These are phyloP conservation scores for Pterulicium gracile DNA, from an alignment of 1,284 basidiomycete species.

Conservation along the genomic window DNA sequence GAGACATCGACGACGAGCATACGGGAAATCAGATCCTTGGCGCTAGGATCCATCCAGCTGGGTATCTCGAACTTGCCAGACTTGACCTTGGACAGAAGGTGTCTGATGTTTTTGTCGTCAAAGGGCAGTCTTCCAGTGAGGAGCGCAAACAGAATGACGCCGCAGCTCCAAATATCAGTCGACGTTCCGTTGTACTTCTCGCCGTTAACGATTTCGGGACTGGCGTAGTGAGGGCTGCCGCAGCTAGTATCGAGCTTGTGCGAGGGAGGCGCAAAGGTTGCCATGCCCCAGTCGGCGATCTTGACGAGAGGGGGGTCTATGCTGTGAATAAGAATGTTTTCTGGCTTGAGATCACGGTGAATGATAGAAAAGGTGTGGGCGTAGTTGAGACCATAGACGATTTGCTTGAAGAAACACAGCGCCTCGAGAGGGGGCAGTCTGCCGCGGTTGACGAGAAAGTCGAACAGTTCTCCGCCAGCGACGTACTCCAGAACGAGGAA, in stretches of 20 bases:
- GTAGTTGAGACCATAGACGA: constrained; percentile 93
- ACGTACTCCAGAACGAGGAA: constrained; percentile 97
- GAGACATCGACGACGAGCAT: constrained; percentile 92
- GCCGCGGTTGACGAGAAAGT: constrained; percentile 89
- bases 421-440: constrained; percentile 79
- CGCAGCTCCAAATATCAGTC: constrained; percentile 93
- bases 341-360: constrained; percentile 97
- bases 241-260: constrained; percentile 92
- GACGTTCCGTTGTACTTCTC: constrained; percentile 89
- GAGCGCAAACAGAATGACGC: constrained; percentile 83
- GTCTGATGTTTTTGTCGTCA: constrained; percentile 78
- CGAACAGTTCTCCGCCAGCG: constrained; percentile 92
- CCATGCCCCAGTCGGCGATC: constrained; percentile 99
- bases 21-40: constrained; percentile 64
- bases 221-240: constrained; percentile 96
- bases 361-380: constrained; percentile 98
- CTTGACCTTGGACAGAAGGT: constrained; percentile 85
- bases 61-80: constrained; percentile 81
- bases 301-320: constrained; percentile 83
- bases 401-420: constrained; percentile 92
- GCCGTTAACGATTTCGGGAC: constrained; percentile 95
- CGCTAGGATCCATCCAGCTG: constrained; percentile 56
- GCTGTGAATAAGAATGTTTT: constrained; percentile 89
- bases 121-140: constrained; percentile 84
- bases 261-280: constrained; percentile 75